These are phyloP conservation scores for Leishmania mexicana DNA, from an alignment of 208 protist species.

Conservation along the genomic window DNA sequence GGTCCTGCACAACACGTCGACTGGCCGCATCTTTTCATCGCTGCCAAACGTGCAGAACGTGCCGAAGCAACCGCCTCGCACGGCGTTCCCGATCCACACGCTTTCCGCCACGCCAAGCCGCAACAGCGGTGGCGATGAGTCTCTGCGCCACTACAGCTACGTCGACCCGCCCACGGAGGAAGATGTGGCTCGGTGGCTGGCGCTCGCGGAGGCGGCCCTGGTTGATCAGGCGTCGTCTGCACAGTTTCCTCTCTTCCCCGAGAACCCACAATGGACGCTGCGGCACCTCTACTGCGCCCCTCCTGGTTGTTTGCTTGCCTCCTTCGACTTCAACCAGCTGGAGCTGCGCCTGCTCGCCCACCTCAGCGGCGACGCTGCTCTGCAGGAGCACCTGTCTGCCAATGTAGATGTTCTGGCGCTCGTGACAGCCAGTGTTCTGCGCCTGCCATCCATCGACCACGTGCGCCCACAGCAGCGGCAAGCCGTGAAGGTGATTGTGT, in stretches of 20 bases:
- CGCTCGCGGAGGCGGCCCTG: neutral
- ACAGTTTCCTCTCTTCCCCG: conserved; percentile 16
- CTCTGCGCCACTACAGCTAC: conserved; percentile 5
- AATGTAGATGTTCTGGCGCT: conserved; percentile 52
- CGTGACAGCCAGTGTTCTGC: conserved; percentile 53
- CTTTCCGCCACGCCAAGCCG: conserved; percentile 2
- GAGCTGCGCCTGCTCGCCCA: conserved; percentile 85
- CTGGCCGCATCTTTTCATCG: conserved; percentile 66
- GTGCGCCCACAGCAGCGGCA: conserved; percentile 56
- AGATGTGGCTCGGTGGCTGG: conserved; percentile 25
- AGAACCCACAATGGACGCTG: conserved; percentile 59
- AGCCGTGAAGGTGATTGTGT: conserved; percentile 84
- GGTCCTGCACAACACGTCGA: conserved; percentile 57
- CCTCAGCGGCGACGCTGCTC: conserved; percentile 58
- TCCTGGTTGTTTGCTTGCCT: conserved; percentile 65
- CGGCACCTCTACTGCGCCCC: conserved; percentile 70
- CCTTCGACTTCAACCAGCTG: conserved; percentile 88
- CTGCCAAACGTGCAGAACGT: conserved; percentile 73
- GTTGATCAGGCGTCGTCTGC: neutral
- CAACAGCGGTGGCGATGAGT: neutral
- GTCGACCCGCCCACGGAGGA: conserved; percentile 4
- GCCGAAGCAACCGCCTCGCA: conserved; percentile 41
- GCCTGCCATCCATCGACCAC: conserved; percentile 14
- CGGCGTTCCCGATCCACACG: conserved; percentile 14
- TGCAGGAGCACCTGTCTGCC: conserved; percentile 50